Evolutionary conservation across 106 monocot species (phyloP), one percentile per base, ranked within the genome.

Genomic region (Allium sativum): DNA sequence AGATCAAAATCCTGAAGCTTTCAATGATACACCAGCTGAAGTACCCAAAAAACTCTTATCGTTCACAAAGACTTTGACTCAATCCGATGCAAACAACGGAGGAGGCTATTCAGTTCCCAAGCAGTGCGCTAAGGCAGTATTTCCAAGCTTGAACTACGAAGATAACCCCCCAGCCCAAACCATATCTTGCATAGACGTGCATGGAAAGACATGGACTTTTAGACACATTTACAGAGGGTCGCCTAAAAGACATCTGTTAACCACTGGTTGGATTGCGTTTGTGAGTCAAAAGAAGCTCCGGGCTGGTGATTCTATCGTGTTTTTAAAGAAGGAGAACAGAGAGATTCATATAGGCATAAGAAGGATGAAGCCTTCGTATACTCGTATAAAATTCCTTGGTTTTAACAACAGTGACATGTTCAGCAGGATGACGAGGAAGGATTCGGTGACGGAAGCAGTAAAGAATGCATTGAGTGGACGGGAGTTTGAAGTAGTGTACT

Each of bases 211-310:
- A 48, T 84, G 84, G 84, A 79, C 69, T 68, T 84, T 84, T 44
- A 40, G 84, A 56, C 84, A 84, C 44, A 84, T 84, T 47, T 84
- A 79, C 55, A 53, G 84, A 31, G 84, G 84, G 31, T 79, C 84
- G 3, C 84, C 84, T 53, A 68, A 80, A 7, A 58, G 84, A 18
- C 84, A 84, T 42, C 54, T 84, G 61, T 69, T 84, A 15, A 84
- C 83, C 0, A 84, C 83, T 0, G 83, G 83, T 42, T 84, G 83
- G 84, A 84, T 79, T 58, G 71, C 80, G 11, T 84, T 84, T 56
- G 84, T 84, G 15, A 77, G 74, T 62, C 69, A 80, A 45, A 84
- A 84, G 63, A 80, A 84, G 70, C 80, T 84, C 13, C 70, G 70
- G 6, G 80, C 84, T 2, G 80, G 84, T 9, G 84, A 84, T 64